Evolutionary conservation across 495 filamentous ascomycete species (phyloP).

Genomic region (Annulohypoxylon stygium): DNA sequence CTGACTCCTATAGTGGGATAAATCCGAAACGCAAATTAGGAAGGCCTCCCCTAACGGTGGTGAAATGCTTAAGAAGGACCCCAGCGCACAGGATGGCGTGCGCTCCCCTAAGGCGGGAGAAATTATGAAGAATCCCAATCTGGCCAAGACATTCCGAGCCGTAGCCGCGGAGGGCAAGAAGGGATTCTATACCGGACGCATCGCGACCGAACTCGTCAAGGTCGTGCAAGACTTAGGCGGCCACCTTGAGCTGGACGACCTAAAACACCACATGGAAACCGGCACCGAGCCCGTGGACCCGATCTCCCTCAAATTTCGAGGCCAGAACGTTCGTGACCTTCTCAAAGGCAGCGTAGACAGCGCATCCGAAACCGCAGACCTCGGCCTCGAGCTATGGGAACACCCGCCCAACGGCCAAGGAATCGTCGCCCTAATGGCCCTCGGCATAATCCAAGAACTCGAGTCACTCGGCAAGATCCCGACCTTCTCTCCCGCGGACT

Average conservation of each 20-base stretch:
- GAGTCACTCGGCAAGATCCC: conserved; percentile 79
- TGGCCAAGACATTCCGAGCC: conserved; percentile 84
- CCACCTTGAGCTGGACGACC: conserved; percentile 81
- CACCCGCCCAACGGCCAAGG: conserved; percentile 99
- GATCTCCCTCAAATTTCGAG: conserved; percentile 82
- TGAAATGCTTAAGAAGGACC: conserved; percentile 85
- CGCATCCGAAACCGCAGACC: conserved; percentile 40
- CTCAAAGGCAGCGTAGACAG: conserved; percentile 57
- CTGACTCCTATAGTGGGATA: conserved; percentile 40
- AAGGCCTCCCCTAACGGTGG: conserved; percentile 82
- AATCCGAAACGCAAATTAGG: conserved; percentile 63
- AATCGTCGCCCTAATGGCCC: conserved; percentile 91
- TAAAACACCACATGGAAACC: conserved; percentile 76
- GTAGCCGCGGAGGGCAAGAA: conserved; percentile 85
- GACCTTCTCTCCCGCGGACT: conserved; percentile 73
- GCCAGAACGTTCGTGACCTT: conserved; percentile 68
- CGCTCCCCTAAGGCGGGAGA: conserved; percentile 86
- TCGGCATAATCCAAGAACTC: conserved; percentile 89
- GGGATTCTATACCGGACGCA: conserved; percentile 89
- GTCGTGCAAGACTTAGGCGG: conserved; percentile 83
- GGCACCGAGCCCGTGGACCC: conserved; percentile 85
- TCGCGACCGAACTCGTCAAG: conserved; percentile 84
- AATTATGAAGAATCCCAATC: conserved; percentile 84
- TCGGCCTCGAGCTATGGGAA: conserved; percentile 84
- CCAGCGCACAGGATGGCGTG: conserved; percentile 70